phyloP scores from a whole-genome alignment of 768 basidiomycete species.

The Austroboletus festivus region DNA sequence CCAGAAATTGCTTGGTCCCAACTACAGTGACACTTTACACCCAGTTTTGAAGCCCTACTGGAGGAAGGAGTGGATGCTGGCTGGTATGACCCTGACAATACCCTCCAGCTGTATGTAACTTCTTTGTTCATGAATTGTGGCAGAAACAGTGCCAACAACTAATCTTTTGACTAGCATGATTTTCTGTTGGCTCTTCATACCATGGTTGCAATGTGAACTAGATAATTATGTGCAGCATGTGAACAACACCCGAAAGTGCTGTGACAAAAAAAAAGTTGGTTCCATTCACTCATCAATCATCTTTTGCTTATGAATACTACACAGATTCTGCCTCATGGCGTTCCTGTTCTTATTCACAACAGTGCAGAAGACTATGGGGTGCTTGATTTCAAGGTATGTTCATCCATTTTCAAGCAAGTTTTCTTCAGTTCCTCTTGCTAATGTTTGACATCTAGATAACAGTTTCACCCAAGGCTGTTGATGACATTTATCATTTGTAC shows the following conservation, averaged over 20 bases:
- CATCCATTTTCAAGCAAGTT: too few species aligned
- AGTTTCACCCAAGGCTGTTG: too few species aligned
- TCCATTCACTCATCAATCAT: too few species aligned
- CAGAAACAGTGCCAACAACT: too few species aligned
- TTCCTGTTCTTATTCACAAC: too few species aligned
- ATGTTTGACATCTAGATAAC: too few species aligned
- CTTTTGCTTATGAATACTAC: too few species aligned
- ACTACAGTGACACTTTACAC: slow-evolving; percentile 21
- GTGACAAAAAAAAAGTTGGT: neutral
- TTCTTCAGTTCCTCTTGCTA: too few species aligned
- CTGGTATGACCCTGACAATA: slow-evolving; percentile 28
- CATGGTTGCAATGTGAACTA: slow-evolving; percentile 5
- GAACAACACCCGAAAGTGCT: slow-evolving; percentile 3
- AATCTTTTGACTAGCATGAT: neutral
- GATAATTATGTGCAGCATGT: neutral
- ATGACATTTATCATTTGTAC: too few species aligned
- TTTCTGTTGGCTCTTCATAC: slow-evolving; percentile 24
- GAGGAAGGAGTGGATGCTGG: slow-evolving; percentile 28
- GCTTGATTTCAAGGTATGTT: too few species aligned
- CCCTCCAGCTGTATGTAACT: slow-evolving; percentile 21
- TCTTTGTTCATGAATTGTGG: too few species aligned
- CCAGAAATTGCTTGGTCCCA: slow-evolving; percentile 31
- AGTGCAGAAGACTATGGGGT: too few species aligned
- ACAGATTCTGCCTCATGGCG: neutral
- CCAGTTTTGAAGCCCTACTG: slow-evolving; percentile 37